Base-by-base conservation (phyloP, 2,329 filamentous ascomycete species). In the Aspergillus sp. region DNA sequence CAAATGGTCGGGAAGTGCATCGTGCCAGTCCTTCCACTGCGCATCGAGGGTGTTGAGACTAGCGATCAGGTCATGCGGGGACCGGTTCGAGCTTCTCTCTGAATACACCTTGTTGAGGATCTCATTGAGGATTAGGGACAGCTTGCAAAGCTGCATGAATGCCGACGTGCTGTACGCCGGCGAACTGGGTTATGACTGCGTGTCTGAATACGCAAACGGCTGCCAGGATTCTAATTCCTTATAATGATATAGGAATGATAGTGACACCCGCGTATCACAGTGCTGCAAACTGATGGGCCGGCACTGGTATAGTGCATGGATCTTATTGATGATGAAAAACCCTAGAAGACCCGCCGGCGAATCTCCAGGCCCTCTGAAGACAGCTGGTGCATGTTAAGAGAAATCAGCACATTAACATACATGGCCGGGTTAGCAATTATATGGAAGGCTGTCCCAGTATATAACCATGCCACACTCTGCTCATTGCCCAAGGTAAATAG, bases 281-380 rank as follows among this genome's bases (percentile, higher is more conserved):
- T 74, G 67, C 7, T 71, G 71, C 5, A 59, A 32, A 7, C 43
- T 72, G 0, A 69, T 69, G 0, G 75, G 78, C 1, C 76, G 70
- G 0, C 77, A 77, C 50, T 77, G 75, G 39, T 79, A 81, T 0
- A 81, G 54, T 10, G 69, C 73, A 46, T 81, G 76, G 6, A 79
- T 69, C 49, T 79, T 80, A 47, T 78, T 77, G 4, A 55, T 55
- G 1, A 65, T 58, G 48, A 59, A 66, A 10, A 3, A 4, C 61
- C 60, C 63, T 61, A 65, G 36, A 67, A 65, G 0, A 68, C 57
- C 6, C 64, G 54, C 32, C 52, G 40, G 6, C 57, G 52, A 27
- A 61, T 60, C 40, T 63, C 58, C 6, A 57, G 37, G 33, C 62
- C 55, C 45, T 64, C 61, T 2, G 55, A 51, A 7, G 55, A 51